Percentiles rank a stretch among this genome's conserved stretches.
Conservation (phyloP, 2,329 filamentous ascomycete species). For the Fusarium sp. region DNA sequence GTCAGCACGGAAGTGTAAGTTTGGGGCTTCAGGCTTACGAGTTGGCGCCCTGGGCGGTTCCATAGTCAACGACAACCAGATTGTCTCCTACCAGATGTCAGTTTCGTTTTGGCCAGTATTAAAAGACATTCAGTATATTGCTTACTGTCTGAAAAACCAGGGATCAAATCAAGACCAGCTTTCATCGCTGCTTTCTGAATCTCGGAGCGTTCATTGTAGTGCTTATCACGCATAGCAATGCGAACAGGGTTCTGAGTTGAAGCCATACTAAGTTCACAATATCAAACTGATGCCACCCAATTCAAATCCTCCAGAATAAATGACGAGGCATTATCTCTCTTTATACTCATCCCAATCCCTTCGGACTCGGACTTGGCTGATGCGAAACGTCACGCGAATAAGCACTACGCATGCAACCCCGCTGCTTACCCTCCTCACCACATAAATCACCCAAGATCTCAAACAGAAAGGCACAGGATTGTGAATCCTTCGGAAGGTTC, state of each 20-base stretch:
- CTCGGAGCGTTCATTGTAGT: constrained; percentile 8
- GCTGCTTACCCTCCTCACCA: neutral
- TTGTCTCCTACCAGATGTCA: neutral
- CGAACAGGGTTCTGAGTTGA: neutral
- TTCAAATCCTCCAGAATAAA: fast-evolving
- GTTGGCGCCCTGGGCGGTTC: constrained; percentile 1
- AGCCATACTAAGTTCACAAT: neutral
- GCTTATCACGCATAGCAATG: constrained; percentile 12
- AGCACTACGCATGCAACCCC: neutral
- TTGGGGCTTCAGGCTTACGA: neutral
- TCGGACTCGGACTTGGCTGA: neutral
- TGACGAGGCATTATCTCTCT: neutral
- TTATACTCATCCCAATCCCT: neutral
- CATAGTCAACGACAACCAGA: neutral
- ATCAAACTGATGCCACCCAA: fast-evolving
- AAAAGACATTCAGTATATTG: fast-evolving
- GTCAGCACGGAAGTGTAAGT: neutral
- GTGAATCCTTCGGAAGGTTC: neutral
- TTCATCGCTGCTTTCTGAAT: neutral
- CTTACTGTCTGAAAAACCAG: neutral
- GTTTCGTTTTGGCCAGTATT: fast-evolving
- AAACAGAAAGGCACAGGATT: neutral
- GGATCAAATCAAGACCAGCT: neutral
- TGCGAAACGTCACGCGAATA: neutral
- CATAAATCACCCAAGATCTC: neutral